Evolutionary conservation across 495 filamentous ascomycete genomes (phyloP).

Genomic region (Gamarada debralockiae): DNA sequence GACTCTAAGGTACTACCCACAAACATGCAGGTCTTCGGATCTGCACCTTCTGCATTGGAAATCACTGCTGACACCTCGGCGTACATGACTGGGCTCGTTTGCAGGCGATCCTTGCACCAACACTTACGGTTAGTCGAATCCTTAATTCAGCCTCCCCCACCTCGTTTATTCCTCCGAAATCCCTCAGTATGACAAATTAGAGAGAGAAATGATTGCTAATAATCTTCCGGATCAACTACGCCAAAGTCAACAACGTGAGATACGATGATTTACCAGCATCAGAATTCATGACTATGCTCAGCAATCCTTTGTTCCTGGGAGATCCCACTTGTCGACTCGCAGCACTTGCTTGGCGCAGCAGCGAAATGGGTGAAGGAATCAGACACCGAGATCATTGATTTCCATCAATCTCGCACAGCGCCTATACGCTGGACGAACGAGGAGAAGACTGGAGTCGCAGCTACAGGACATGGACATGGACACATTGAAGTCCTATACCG

Average conservation of each 20-base stretch:
- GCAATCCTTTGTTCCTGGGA: not conserved
- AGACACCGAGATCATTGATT: not conserved
- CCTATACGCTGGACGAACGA: not conserved
- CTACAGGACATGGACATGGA: not conserved
- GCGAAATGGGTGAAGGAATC: not conserved
- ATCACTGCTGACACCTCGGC: no score
- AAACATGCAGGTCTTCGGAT: no score
- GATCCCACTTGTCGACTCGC: not conserved
- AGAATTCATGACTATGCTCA: not conserved
- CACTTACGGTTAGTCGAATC: no score
- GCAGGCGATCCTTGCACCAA: not conserved
- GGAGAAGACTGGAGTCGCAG: not conserved
- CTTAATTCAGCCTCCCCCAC: no score
- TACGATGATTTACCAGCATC: not conserved
- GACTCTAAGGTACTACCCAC: no score
- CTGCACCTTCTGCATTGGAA: no score
- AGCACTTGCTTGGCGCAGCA: not conserved
- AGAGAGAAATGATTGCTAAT: no score
- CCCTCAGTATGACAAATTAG: no score
- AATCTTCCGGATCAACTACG: no score
- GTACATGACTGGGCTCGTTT: not conserved
- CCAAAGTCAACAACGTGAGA: not conserved
- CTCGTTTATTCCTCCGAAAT: no score
- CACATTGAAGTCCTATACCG: not conserved
- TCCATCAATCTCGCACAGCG: not conserved